Evolutionary conservation across 306 rosid species (phyloP), one percentile per base, ranked within the genome.

Genomic region (Myrica gale): DNA sequence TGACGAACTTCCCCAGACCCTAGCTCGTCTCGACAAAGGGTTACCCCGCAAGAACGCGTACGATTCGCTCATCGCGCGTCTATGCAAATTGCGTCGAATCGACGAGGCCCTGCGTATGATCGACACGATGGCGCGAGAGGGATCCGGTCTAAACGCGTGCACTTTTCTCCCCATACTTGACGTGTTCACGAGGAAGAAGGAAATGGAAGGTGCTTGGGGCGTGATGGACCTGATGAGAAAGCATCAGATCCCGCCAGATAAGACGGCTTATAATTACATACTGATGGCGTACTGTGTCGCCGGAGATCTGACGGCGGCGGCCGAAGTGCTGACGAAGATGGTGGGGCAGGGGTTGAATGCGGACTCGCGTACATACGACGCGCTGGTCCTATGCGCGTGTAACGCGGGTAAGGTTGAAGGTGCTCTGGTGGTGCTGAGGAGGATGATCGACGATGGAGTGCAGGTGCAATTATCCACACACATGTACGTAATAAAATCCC

Each of bases 371-470:
- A 91, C 93, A 0, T 85, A 67, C 58, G 91, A 91, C 81, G 89
- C 93, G 71, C 87, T 89, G 47, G 91, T 90, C 11, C 4, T 87
- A 23, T 91, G 89, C 47, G 86, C 89, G 69, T 87, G 96, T 52
- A 81, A 6, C 46, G 84, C 60, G 4, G 83, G 91, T 66, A 81
- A 76, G 79, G 90, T 84, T 75, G 91, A 82, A 2, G 89, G 88
- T 32, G 91, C 90, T 75, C 46, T 89, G 79, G 79, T 76, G 82
- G 5, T 91, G 68, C 70, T 87, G 81, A 74, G 90, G 85, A 82
- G 89, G 78, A 88, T 89, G 93, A 88, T 79, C 74, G 90, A 81
- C 11, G 89, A 85, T 74, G 96, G 89, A 50, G 80, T 89, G 56
- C 82, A 80, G 4, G 19, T 68, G 72, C 23, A 79, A 47, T 39